Percentiles rank a stretch among this genome's conserved stretches.
Conservation (phyloP, 2,329 filamentous ascomycete species). For the Chrysoporthe cubensis region DNA sequence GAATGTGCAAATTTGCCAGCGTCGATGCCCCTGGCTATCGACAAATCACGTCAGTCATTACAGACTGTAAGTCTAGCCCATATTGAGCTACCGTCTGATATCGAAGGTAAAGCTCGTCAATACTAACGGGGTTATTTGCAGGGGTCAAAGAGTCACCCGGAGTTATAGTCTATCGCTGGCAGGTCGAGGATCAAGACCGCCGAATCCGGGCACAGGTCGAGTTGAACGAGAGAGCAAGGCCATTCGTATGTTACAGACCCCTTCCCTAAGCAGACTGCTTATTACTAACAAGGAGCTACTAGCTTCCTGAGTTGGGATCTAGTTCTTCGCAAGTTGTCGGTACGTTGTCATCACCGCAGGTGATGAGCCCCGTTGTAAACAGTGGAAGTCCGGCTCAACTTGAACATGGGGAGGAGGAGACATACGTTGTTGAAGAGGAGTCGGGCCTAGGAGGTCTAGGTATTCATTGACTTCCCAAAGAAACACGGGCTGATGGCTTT, state of each 20-base stretch:
- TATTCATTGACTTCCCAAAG: slow-evolving; percentile 16
- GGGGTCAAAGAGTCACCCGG: slow-evolving; percentile 57
- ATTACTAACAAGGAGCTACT: neutral
- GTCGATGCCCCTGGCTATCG: slow-evolving; percentile 67
- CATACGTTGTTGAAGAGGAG: slow-evolving; percentile 13
- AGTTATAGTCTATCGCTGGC: slow-evolving; percentile 62
- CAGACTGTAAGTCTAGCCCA: slow-evolving; percentile 40
- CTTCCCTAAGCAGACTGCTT: neutral
- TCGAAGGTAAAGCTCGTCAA: neutral
- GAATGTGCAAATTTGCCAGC: slow-evolving; percentile 74
- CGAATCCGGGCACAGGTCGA: slow-evolving; percentile 48
- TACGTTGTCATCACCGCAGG: slow-evolving; percentile 19
- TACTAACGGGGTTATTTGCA: neutral
- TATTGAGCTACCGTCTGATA: neutral
- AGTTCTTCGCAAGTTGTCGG: slow-evolving; percentile 20
- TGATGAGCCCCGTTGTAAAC: neutral
- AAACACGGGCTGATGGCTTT: slow-evolving; percentile 33
- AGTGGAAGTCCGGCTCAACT: slow-evolving; percentile 12
- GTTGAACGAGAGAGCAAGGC: slow-evolving; percentile 49
- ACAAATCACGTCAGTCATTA: slow-evolving; percentile 52
- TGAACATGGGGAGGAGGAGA: slow-evolving; percentile 11
- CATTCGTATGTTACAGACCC: slow-evolving; percentile 41
- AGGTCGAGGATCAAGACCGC: slow-evolving; percentile 60
- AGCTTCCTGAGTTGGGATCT: slow-evolving; percentile 8
- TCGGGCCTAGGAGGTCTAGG: slow-evolving; percentile 25